Evolutionary conservation across 139 green algal species (phyloP), one percentile per base, ranked within the genome.

Genomic region (Prasinococcaceae sp.): DNA sequence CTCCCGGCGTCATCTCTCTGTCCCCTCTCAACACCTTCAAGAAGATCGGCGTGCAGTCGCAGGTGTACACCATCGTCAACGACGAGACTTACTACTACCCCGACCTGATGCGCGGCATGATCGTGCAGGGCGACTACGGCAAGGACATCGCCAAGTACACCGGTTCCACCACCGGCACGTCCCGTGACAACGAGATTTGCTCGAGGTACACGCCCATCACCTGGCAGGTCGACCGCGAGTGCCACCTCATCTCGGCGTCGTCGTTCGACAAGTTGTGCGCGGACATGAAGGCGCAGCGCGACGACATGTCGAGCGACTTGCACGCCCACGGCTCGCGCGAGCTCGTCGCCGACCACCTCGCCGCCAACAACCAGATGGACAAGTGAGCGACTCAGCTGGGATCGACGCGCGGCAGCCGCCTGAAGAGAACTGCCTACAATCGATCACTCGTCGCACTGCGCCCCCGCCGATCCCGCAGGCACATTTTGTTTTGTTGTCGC

Each of bases 71-170:
- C 25, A 51, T 60, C 3, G 36, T 60, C 52, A 60, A 60, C 52
- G 52, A 60, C 36, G 52, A 60, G 39, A 37, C 20, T 14, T 60
- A 60, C 52, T 51, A 60, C 52, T 60, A 60, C 52, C 37, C 36
- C 2, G 37, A 60, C 36, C 52, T 60, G 19, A 51, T 60, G 17
- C 22, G 37, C 10, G 52, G 52, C 24, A 60, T 60, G 52, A 60
- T 60, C 27, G 52, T 60, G 3, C 8, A 51, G 36, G 19, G 19
- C 39, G 50, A 45, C n/a, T n/a, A n/a, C n/a, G n/a, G n/a, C n/a
- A n/a, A n/a, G n/a, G 40, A 47, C 40, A 60, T 60, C 24, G 32
- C 52, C 38, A 30, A 35, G 17, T 60, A 60, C 52, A 60, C 52
- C 19, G 52, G 52, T 16, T 60, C 52, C 24, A 60, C 52, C 25